phyloP scores from a whole-genome alignment of 768 basidiomycete species.

The Dictyophora rubrovolvata region DNA sequence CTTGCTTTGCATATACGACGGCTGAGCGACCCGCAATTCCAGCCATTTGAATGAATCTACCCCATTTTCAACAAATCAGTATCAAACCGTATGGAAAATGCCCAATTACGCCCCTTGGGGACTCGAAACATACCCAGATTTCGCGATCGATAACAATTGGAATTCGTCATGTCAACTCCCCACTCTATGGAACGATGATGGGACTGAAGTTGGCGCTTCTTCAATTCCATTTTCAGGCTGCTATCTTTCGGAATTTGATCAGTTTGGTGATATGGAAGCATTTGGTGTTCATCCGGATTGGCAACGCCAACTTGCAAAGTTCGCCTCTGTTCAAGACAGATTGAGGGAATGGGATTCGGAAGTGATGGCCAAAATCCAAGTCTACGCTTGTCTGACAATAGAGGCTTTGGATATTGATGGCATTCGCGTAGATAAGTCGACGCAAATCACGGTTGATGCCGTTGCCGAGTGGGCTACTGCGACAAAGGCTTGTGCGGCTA shows the following conservation, averaged over 20 bases:
- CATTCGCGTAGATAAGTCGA: conserved; percentile 93
- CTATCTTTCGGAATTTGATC: conserved; percentile 78
- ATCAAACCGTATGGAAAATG: conserved; percentile 61
- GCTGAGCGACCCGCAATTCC: conserved; percentile 11
- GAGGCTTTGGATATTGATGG: conserved; percentile 84
- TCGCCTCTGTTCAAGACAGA: conserved; percentile 94
- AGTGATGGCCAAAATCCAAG: conserved; percentile 68
- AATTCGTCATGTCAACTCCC: conserved; percentile 71
- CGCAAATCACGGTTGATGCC: conserved; percentile 79
- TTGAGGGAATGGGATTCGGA: conserved; percentile 81
- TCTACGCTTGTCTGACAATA: conserved; percentile 80
- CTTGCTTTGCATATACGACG: neutral
- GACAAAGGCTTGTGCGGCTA: conserved; percentile 64
- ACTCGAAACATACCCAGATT: conserved; percentile 77
- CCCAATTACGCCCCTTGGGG: conserved; percentile 79
- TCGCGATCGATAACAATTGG: conserved; percentile 58
- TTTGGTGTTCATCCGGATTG: conserved; percentile 94
- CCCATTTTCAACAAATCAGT: conserved; percentile 69
- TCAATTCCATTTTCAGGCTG: conserved; percentile 50
- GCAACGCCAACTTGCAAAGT: conserved; percentile 91
- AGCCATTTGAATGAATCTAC: conserved; percentile 74
- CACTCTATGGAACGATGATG: conserved; percentile 72
- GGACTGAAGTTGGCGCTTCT: conserved; percentile 44
- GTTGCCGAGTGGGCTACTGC: conserved; percentile 64
- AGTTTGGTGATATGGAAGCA: conserved; percentile 94